Evolutionary conservation across 208 protist genomes (phyloP), one percentile per base, ranked within the genome.

Genomic region (Leishmania turanica): DNA sequence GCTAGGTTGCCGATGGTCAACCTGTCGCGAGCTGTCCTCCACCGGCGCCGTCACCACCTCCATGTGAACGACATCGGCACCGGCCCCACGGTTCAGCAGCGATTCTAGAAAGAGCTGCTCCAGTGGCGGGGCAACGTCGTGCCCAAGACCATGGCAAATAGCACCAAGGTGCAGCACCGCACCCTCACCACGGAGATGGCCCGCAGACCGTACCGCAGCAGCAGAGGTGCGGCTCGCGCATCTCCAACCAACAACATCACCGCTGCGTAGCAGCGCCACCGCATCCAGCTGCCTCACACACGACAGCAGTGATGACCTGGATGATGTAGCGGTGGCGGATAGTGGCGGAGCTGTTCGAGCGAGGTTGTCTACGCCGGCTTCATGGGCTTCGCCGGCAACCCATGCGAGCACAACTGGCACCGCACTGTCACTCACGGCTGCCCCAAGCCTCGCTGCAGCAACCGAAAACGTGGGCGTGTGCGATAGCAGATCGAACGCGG

Each of bases 241-340:
- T 69, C 65, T 27, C 82, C 77, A 86, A 9, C 82, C 82, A 31
- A 86, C 58, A 21, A 86, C 51, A 65, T 75, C 72, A 34, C 82
- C 82, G 21, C 77, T 75, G 7, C 82, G 82, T 54, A 86, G 62
- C 19, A 86, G 34, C n/a, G 68, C 82, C 34, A 86, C 78, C 40
- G 69, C 82, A 40, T 82, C 78, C 54, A 85, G 5, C 72, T 58
- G 15, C 24, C 49, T 31, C 7, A 81, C 49, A 49, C 69, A 27
- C 49, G 72, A 76, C 34, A 47, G 53, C 21, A 76, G 31, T 15
- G 51, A 64, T 47, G 72, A 21, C n/a, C 37, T 42, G 51, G 51
- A 58, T 40, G 51, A 27, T 40, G 49, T 2, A 24, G 49, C 7
- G n/a, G 51, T 40, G 49, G 5, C 51, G 11, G 51, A 7, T 56